Base-by-base conservation (phyloP, 805 yeast genomes). In the Wickerhamiella kurtzmanii region DNA sequence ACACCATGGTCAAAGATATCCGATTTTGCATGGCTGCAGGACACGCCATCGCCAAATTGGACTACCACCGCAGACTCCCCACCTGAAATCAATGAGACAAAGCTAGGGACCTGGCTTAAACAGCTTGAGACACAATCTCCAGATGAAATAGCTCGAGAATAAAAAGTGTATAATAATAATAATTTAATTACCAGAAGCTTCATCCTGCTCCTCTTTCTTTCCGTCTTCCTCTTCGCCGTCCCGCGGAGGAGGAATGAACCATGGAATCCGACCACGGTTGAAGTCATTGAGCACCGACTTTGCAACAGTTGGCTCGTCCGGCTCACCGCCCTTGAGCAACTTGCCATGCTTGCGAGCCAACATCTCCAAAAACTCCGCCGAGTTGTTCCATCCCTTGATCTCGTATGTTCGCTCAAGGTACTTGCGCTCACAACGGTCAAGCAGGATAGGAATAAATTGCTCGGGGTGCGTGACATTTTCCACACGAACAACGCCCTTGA, bases 401-500 rank as follows among this genome's bases (percentile, higher is more conserved):
- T 88, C 96, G 64, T 89, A 89, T 0, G 98, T 92, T 69, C 96
- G 79, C 66, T 89, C 96, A 60, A 89, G 70, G 70, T 89, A 95
- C 63, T 84, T 80, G 51, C 79, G 71, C 66, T 89, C 83, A 67
- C 96, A 88, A 60, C 89, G 85, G 46, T 69, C 75, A 58, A 89
- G 69, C 60, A 89, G 73, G 48, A 82, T 94, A 2, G 95, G 89
- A 45, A 89, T 87, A 63, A 83, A 89, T 64, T 88, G 96, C 66
- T 89, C 98, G 3, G 98, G 96, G 60, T 84, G 72, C 0, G 94
- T 76, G 43, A 92, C 97, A 61, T 89, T 95, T 64, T 89, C 98
- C n/a, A 89, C 96, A 69, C 98, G 82, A 2, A 89, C 98, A 17
- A 92, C 98, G 62, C 98, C 98, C 65, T 96, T 78, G 67, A 89